A percentile compares a stretch with the other conserved stretches of the same genome.
These are phyloP conservation scores for Bacidia gigantensis DNA, from an alignment of 495 filamentous ascomycete species.

Conservation along the genomic window DNA sequence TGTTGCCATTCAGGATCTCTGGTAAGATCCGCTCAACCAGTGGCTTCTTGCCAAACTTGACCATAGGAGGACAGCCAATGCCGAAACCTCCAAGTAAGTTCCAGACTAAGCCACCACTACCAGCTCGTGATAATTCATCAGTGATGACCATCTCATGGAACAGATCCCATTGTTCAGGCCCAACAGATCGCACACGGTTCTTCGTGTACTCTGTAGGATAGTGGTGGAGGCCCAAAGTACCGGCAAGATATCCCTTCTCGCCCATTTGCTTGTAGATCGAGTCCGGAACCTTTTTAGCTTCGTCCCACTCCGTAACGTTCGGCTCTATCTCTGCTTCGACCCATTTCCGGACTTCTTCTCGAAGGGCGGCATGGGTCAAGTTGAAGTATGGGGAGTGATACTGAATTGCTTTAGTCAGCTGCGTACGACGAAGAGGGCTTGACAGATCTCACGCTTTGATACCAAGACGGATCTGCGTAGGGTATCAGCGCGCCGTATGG, in stretches of 20 bases:
- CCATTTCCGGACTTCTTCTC: constrained; percentile 83
- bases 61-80: constrained; percentile 80
- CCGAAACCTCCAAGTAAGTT: constrained; percentile 90
- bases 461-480: constrained; percentile 88
- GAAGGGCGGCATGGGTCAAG: constrained; percentile 77
- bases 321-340: constrained; percentile 83
- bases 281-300: constrained; percentile 73
- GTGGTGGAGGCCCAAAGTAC: constrained; percentile 61
- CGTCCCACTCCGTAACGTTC: constrained; percentile 90
- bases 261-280: constrained; percentile 93
- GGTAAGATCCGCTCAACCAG: constrained; percentile 76
- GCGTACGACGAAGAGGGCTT: not conserved
- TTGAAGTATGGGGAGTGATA: constrained; percentile 96
- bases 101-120: constrained; percentile 94
- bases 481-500: constrained; percentile 77
- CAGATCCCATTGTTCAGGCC: constrained; percentile 85
- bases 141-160: constrained; percentile 95
- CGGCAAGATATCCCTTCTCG: constrained; percentile 79
- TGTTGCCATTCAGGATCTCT: constrained; percentile 77
- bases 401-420: constrained; percentile 29
- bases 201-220: constrained; percentile 64
- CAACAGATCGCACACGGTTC: constrained; percentile 57
- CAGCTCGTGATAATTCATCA: constrained; percentile 80
- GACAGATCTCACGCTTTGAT: constrained; percentile 65
- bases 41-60: constrained; percentile 83